These are phyloP conservation scores for Fusarium ramigenum DNA, from an alignment of 2,329 filamentous ascomycete genomes.

Conservation along the genomic window DNA sequence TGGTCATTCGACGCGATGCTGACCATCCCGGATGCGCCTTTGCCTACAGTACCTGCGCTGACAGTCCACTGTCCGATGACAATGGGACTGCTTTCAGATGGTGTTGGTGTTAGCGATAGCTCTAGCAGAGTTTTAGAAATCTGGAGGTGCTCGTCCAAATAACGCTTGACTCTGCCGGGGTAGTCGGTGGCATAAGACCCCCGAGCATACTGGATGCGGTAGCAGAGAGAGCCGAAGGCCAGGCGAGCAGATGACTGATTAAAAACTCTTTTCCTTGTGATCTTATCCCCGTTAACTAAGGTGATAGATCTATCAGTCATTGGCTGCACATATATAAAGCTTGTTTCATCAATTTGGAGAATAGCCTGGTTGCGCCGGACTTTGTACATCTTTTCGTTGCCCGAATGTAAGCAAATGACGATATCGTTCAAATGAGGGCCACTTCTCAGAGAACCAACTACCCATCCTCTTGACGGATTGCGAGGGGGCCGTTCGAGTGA, in stretches of 20 bases:
- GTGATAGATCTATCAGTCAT: rapidly evolving
- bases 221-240: rapidly evolving
- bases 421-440: not conserved
- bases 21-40: not conserved
- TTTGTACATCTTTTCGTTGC: rapidly evolving
- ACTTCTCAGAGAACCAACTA: not conserved
- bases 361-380: not conserved
- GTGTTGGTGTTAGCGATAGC: not conserved
- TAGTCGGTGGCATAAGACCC: not conserved
- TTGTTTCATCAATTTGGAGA: not conserved
- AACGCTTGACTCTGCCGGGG: not conserved
- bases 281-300: not conserved
- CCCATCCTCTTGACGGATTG: not conserved
- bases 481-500: not conserved
- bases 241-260: not conserved
- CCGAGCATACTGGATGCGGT: not conserved
- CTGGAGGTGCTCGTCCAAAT: not conserved
- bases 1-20: not conserved
- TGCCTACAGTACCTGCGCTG: not conserved
- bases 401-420: not conserved
- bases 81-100: not conserved
- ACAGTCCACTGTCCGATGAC: not conserved
- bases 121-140: rapidly evolving
- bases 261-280: not conserved
- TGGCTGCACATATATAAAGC: not conserved